Base-by-base conservation (phyloP, 2,329 filamentous ascomycete species). In the Xylariaceae sp. region DNA sequence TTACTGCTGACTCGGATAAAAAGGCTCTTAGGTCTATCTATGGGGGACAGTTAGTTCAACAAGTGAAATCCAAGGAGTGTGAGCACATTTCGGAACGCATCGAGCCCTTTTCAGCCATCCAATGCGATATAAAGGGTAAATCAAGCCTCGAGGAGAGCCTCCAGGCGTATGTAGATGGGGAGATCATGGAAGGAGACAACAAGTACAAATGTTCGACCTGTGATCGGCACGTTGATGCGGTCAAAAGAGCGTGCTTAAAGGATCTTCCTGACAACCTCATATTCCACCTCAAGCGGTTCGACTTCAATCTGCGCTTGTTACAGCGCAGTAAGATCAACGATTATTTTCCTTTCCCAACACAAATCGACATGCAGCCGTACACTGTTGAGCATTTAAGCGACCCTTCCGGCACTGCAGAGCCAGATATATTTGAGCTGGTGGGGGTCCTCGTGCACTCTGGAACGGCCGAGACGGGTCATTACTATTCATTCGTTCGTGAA, bases 181-280 rank as follows among this genome's bases (percentile, higher is more conserved):
- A 99, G 71, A 85, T 94, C 34, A 92, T 99, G 87, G 90, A 96
- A 76, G 94, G 95, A 61, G 91, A 96, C 65, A 97, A 99, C 75
- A 96, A 96, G 73, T 99, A 97, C 76, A 95, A 95, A 61, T 99
- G 94, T 72, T 92, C 91, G 29, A 87, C 84, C 4, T 99, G 94
- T 68, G 88, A 90, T 57, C 83, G 83, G 10, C 88, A 94, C 63
- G 94, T 99, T 15, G 88, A 96, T 70, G 94, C 94, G 18, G 89
- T 97, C 61, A 96, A 96, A 71, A 83, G 89, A 63, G 88, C 92
- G 12, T 97, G 92, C 63, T 74, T 97, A 53, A 96, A 96, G 68
- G 87, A 95, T 57, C 83, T 96, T 6, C 92, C 94, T 0, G 87
- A 99, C 71, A 92, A 96, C 65, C 75, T 99, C 37, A 97, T 97